Base-by-base conservation (phyloP, 768 basidiomycete species). In the Lactifluus pinguis region DNA sequence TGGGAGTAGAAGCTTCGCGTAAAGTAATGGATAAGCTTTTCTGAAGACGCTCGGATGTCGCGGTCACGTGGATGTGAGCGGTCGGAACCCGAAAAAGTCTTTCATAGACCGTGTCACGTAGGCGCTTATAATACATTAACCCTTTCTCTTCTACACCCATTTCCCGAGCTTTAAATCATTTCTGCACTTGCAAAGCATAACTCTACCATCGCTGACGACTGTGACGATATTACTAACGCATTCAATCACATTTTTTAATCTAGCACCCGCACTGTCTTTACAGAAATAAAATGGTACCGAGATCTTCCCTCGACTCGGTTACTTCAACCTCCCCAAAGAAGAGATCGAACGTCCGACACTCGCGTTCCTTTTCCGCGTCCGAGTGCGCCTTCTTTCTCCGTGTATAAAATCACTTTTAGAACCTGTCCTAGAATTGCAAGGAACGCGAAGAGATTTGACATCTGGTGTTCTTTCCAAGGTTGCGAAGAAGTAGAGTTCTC, bases 1-100 rank as follows among this genome's bases (percentile, higher is more conserved):
- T 97, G 56, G 95, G 95, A 39, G 95, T 98, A 7, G 95, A 98
- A 71, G 83, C 86, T 30, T 90, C 92, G 61, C 80, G 92, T 75
- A 91, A 91, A 71, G 48, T 85, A 8, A 80, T 97, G 79, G 88
- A 98, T 71, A 74, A 73, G 62, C 63, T 90, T 6, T 87, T 83
- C 63, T 83, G 66, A 72, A 39, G 8, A 34, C 13, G 38, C 10
- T 13, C 17, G 14, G 30, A 38, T 38, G 44, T 53, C 56, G 17
- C 61, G 61, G 48, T 58, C 60, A 61, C 60, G 55, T 61, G 60
- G 17, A 49, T 39, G 4, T 41, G 3, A n/a, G 6, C 11, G 3
- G 9, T 52, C 36, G 36, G 51, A 39, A 19, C 51, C 36, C 25
- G 29, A 49, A 49, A 14, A 11, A 5, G 6, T 9, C 45, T 25